Evolutionary conservation across 805 yeast species (phyloP).

Genomic region (Candida arabinofermentans): DNA sequence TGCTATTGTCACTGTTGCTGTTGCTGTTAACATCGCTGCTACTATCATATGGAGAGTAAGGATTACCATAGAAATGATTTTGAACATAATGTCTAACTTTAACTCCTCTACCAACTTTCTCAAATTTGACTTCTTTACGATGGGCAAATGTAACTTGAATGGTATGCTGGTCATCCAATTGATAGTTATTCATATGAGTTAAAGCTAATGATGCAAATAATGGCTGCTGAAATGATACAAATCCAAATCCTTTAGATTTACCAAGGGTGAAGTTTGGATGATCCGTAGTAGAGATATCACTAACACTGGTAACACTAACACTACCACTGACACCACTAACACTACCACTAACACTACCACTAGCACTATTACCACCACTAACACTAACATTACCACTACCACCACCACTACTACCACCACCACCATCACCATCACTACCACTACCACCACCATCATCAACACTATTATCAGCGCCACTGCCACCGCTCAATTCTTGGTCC

Average conservation of each 20-base stretch:
- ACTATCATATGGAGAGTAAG: constrained; percentile 15
- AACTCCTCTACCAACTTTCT: constrained; percentile 19
- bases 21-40: constrained; percentile 2
- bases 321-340: too few relatives aligned
- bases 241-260: constrained; percentile 74
- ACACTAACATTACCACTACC: too few relatives aligned
- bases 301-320: too few relatives aligned
- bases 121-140: constrained; percentile 54
- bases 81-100: constrained; percentile 33
- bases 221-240: constrained; percentile 68
- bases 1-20: constrained; percentile 5
- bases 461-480: too few relatives aligned
- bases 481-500: too few relatives aligned
- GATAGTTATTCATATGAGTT: constrained; percentile 55
- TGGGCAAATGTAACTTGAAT: constrained; percentile 69
- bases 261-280: too few relatives aligned
- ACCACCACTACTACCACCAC: too few relatives aligned
- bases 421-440: too few relatives aligned
- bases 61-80: constrained; percentile 29
- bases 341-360: too few relatives aligned
- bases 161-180: constrained; percentile 28
- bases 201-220: constrained; percentile 68
- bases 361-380: too few relatives aligned
- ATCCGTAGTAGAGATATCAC: too few relatives aligned
- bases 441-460: too few relatives aligned